These are phyloP conservation scores for Parvularia atlantis DNA, from an alignment of 78 protist species.

Conservation along the genomic window DNA sequence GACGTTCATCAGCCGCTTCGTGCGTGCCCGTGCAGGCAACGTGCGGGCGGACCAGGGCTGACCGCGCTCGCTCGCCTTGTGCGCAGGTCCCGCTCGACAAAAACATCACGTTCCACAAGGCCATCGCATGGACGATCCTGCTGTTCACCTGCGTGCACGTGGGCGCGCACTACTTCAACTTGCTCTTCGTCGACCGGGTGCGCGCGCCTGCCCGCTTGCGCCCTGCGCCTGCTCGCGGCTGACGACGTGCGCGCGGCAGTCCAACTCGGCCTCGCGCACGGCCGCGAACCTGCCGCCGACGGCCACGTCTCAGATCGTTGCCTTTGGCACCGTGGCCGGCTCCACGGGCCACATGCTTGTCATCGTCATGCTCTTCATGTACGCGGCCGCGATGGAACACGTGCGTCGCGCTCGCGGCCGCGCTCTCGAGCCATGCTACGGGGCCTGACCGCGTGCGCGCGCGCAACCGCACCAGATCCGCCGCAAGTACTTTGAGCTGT, in stretches of 20 bases:
- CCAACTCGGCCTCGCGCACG: neutral
- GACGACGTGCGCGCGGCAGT: neutral
- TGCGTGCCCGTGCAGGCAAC: neutral
- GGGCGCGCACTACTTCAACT: constrained; percentile 11
- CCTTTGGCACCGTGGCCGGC: constrained; percentile 34
- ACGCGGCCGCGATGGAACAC: constrained; percentile 42
- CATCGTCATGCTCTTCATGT: constrained; percentile 71
- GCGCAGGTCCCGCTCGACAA: constrained; percentile 52
- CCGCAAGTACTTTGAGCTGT: constrained; percentile 66
- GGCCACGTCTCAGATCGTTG: neutral
- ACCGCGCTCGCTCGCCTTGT: neutral
- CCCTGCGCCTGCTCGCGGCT: neutral
- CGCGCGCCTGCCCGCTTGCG: neutral
- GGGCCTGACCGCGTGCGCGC: too few species aligned
- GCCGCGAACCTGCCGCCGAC: neutral
- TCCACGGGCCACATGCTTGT: constrained; percentile 53
- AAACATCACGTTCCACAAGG: constrained; percentile 59
- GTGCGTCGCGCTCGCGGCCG: too few species aligned
- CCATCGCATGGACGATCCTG: constrained; percentile 45
- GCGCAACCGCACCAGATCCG: too few species aligned
- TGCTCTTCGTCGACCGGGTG: neutral
- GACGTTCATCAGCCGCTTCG: neutral
- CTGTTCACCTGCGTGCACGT: constrained; percentile 21
- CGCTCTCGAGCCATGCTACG: too few species aligned
- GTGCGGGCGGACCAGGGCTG: neutral